phyloP scores from a whole-genome alignment of 257 asterid genomes.

The Plantago major region DNA sequence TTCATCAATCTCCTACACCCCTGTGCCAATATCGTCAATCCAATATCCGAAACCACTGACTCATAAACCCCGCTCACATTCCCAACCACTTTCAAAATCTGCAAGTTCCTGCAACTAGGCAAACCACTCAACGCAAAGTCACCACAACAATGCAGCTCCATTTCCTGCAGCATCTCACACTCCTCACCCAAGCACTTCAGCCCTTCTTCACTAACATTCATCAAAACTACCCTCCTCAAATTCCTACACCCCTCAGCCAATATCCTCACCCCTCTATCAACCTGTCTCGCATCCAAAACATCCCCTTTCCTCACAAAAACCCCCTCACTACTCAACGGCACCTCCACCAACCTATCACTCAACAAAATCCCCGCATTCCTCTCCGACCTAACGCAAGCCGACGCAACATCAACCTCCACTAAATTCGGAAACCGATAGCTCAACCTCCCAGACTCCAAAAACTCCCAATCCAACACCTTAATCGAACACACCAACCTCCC shows the following conservation, averaged over 20 bases:
- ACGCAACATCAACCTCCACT: slow-evolving; percentile 51
- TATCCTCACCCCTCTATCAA: slow-evolving; percentile 67
- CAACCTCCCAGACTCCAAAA: slow-evolving; percentile 80
- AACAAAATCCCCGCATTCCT: slow-evolving; percentile 66
- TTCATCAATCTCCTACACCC: slow-evolving; percentile 78
- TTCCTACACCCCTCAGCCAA: slow-evolving; percentile 67
- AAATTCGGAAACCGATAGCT: slow-evolving; percentile 68
- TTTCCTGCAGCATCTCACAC: slow-evolving; percentile 83
- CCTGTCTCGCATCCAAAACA: slow-evolving; percentile 36
- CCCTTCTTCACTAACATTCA: slow-evolving; percentile 69
- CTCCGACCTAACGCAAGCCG: slow-evolving; percentile 36
- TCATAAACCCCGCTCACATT: slow-evolving; percentile 59
- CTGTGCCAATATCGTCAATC: slow-evolving; percentile 85
- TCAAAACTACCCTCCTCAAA: slow-evolving; percentile 51
- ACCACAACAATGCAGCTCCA: slow-evolving; percentile 67
- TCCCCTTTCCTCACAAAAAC: slow-evolving; percentile 47
- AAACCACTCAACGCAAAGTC: slow-evolving; percentile 68
- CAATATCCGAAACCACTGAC: slow-evolving; percentile 71
- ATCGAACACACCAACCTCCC: slow-evolving; percentile 62
- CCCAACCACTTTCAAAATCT: slow-evolving; percentile 71
- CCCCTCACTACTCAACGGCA: slow-evolving; percentile 49
- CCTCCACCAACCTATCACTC: slow-evolving; percentile 45
- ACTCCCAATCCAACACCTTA: slow-evolving; percentile 84
- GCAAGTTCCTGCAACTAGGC: slow-evolving; percentile 60
- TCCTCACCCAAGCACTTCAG: slow-evolving; percentile 53